A percentile compares a stretch with the other conserved stretches of the same genome.
Conservation (phyloP, 169 alveolate genomes). For the Eimeria maxima region DNA sequence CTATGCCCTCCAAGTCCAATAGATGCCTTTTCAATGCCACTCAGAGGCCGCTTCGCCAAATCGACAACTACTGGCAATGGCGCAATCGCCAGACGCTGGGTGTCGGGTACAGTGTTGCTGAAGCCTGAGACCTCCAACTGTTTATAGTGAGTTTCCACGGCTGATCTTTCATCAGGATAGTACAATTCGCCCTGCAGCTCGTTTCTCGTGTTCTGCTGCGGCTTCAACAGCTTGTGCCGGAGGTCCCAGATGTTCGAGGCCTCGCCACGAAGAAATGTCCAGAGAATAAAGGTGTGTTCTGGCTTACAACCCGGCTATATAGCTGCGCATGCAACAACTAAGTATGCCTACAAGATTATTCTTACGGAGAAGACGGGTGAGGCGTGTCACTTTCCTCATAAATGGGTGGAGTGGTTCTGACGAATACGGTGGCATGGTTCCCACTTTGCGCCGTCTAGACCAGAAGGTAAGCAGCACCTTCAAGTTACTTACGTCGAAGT, state of each 20-base stretch:
- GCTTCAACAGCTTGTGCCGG: background rate
- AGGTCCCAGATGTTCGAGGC: background rate
- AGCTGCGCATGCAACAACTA: background rate
- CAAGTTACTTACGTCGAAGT: background rate
- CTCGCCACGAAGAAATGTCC: background rate
- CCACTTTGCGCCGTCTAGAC: background rate
- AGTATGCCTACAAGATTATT: background rate
- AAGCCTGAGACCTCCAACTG: background rate
- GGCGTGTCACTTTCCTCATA: constrained; percentile 12
- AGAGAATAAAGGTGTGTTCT: constrained; percentile 25
- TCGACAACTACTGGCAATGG: background rate
- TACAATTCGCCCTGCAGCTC: background rate
- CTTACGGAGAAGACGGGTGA: constrained; percentile 49
- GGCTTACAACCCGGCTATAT: background rate
- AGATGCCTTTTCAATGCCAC: background rate
- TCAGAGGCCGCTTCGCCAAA: background rate
- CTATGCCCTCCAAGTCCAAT: background rate
- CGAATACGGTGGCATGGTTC: background rate
- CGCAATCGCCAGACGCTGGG: background rate
- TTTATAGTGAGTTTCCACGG: background rate
- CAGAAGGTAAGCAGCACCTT: no score
- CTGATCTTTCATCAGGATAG: background rate
- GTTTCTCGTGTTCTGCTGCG: background rate
- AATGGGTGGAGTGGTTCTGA: background rate
- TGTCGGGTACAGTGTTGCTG: background rate